These are phyloP conservation scores for Epichloe brachyelytri DNA, from an alignment of 2,329 filamentous ascomycete species.

Conservation along the genomic window DNA sequence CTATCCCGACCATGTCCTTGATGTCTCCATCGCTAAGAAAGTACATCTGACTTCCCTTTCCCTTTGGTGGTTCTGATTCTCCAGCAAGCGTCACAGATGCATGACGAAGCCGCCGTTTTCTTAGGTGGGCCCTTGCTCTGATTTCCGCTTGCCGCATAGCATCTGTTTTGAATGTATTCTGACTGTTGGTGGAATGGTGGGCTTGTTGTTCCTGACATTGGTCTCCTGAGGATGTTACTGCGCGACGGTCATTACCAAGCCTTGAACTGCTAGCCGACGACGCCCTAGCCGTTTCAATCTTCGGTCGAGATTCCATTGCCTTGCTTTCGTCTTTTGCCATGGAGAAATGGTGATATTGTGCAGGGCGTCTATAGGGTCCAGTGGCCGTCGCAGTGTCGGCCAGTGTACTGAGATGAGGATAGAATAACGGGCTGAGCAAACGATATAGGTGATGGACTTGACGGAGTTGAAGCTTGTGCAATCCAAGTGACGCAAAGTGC, in stretches of 20 bases:
- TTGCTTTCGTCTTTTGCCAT: background rate
- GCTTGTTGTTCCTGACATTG: background rate
- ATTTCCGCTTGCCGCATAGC: conserved; percentile 1
- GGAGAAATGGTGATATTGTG: background rate
- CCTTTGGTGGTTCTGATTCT: background rate
- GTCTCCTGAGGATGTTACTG: background rate
- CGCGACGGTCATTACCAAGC: background rate
- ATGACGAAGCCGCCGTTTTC: background rate
- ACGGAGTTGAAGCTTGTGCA: background rate
- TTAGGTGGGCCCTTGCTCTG: conserved; percentile 3
- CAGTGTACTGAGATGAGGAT: background rate
- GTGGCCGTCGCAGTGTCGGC: too few relatives aligned
- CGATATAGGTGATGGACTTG: background rate
- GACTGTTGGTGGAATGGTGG: background rate
- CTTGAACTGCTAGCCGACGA: background rate
- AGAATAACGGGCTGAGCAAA: background rate
- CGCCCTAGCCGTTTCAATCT: background rate
- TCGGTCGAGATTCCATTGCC: background rate
- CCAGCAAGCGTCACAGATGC: background rate
- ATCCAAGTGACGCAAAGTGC: background rate
- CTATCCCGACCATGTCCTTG: conserved; percentile 5
- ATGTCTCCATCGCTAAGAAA: conserved; percentile 8
- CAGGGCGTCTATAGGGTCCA: background rate
- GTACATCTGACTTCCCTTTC: conserved; percentile 5
- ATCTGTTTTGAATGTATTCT: background rate